phyloP scores from a whole-genome alignment of 345 rosid genomes.

The Moricandia arvensis region DNA sequence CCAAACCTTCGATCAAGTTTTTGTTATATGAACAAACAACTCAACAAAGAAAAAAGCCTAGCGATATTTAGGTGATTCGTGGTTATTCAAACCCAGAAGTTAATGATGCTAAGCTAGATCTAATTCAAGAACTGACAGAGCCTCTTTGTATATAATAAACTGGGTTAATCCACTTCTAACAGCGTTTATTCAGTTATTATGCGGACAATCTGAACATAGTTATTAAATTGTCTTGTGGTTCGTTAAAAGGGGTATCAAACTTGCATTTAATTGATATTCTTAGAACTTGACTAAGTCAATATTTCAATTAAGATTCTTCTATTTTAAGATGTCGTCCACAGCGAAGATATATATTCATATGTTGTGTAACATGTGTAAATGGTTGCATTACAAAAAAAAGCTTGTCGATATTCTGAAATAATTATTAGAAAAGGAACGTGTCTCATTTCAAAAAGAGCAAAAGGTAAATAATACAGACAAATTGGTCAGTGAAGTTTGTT shows the following conservation, averaged over 20 bases:
- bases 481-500: constrained; percentile 19
- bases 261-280: neutral
- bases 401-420: neutral
- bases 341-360: neutral
- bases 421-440: neutral
- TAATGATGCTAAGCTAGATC: neutral
- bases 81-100: neutral
- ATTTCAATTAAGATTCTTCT: neutral
- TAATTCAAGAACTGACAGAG: neutral
- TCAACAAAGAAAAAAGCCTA: neutral
- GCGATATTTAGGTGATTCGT: neutral
- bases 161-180: neutral
- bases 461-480: constrained; percentile 2
- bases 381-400: neutral
- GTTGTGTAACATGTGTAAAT: neutral
- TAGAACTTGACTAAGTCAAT: neutral
- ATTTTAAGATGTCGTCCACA: neutral
- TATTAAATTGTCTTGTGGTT: neutral
- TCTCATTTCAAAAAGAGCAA: neutral
- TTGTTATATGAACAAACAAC: neutral
- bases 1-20: neutral
- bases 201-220: neutral
- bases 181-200: neutral
- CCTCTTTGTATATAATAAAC: neutral
- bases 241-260: neutral